phyloP scores from a whole-genome alignment of 129 eudicot genomes.

The Flaveria brownii region DNA sequence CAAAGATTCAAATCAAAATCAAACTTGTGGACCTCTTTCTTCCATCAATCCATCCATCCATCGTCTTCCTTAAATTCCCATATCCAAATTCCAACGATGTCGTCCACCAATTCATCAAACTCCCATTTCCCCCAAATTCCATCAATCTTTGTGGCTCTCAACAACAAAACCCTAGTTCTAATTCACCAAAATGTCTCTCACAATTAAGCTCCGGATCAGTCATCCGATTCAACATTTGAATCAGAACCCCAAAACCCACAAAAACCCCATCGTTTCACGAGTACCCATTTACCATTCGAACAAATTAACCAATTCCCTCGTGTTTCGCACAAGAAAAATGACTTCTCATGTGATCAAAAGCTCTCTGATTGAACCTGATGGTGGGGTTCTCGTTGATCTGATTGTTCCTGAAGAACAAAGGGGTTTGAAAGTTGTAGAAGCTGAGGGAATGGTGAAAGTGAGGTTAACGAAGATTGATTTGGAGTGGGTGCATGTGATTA shows the following conservation, averaged over 20 bases:
- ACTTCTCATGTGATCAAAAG: conserved; percentile 47
- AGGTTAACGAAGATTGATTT: conserved; percentile 67
- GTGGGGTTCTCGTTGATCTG: conserved; percentile 78
- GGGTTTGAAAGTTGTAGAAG: conserved; percentile 53
- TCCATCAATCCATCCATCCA: conserved; percentile 20
- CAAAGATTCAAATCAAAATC: conserved; percentile 32
- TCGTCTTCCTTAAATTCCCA: too few species aligned
- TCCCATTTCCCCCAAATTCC: conserved; percentile 33
- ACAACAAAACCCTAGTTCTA: conserved; percentile 27
- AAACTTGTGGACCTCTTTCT: conserved; percentile 61
- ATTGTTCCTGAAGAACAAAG: conserved; percentile 63
- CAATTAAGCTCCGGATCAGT: conserved; percentile 48
- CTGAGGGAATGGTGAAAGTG: conserved; percentile 70
- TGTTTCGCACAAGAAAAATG: conserved; percentile 28
- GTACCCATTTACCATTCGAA: conserved; percentile 52
- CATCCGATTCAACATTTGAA: conserved; percentile 38
- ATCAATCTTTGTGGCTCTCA: not conserved
- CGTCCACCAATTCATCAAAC: conserved; percentile 15
- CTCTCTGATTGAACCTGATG: conserved; percentile 88
- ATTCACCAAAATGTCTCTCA: conserved; percentile 56
- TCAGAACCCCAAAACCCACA: conserved; percentile 24
- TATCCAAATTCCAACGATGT: conserved; percentile 25
- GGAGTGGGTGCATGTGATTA: conserved; percentile 93
- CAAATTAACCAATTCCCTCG: conserved; percentile 43
- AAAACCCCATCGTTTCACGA: not conserved